A percentile compares a stretch with the other conserved stretches of the same genome.
Evolutionary conservation across 768 basidiomycete genomes (phyloP).

Genomic region (Mycena leptocephala): DNA sequence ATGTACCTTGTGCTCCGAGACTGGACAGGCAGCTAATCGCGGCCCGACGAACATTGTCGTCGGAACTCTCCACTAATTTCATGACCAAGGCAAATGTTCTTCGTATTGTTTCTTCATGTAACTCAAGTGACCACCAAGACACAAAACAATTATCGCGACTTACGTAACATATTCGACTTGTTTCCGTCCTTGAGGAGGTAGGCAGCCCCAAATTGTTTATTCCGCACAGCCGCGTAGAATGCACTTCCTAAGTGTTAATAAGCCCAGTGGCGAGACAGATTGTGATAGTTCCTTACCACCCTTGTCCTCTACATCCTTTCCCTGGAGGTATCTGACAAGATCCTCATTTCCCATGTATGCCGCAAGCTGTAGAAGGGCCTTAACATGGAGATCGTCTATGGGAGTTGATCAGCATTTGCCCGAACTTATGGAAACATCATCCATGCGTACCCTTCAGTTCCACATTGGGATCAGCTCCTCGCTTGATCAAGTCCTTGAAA

Average conservation of each 20-base stretch:
- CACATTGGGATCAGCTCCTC: constrained; percentile 1
- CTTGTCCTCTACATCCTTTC: not conserved
- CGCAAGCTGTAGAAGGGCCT: constrained; percentile 1
- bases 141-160: not conserved
- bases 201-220: not conserved
- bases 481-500: constrained; percentile 2
- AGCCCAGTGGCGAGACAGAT: not conserved
- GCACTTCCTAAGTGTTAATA: not conserved
- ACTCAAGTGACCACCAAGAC: not conserved
- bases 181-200: not conserved
- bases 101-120: not conserved
- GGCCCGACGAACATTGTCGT: not conserved
- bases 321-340: not conserved
- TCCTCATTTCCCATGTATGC: not conserved
- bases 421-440: not conserved
- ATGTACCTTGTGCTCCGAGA: constrained; percentile 4
- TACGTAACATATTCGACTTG: not conserved
- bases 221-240: not conserved
- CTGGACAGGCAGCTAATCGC: not conserved
- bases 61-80: not conserved
- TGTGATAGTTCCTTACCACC: not conserved
- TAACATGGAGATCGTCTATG: not conserved
- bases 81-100: not conserved
- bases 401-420: not conserved
- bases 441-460: not conserved